phyloP scores from a whole-genome alignment of 202 grass and related monocot genomes.

The Brachypodium distachyon region DNA sequence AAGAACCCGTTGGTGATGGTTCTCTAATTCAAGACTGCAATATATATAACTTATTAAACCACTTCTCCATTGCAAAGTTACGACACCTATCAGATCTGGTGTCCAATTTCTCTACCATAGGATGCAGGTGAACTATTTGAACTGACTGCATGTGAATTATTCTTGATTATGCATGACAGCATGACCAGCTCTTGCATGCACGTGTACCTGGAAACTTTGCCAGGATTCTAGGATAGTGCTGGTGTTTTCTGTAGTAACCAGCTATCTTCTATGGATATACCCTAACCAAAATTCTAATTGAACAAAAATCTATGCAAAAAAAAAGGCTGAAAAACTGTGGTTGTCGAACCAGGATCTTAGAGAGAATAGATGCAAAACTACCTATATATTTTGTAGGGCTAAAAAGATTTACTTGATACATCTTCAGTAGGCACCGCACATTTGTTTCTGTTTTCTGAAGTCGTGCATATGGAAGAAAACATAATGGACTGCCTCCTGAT shows the following conservation, averaged over 20 bases:
- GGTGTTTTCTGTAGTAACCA: background rate
- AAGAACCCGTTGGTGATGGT: background rate
- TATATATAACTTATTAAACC: background rate
- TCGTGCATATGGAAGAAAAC: background rate
- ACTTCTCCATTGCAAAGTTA: background rate
- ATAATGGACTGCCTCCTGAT: background rate
- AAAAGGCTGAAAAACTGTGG: background rate
- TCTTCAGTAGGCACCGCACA: background rate
- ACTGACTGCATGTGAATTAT: background rate
- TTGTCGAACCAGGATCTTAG: background rate
- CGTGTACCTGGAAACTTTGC: background rate
- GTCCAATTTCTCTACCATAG: background rate
- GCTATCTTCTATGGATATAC: background rate
- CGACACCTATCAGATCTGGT: background rate
- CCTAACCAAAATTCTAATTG: background rate
- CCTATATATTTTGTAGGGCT: background rate
- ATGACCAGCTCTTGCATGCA: conserved; percentile 1
- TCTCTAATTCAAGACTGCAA: conserved; percentile 2
- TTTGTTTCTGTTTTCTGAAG: background rate
- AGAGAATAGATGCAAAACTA: background rate
- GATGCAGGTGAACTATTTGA: conserved; percentile 4
- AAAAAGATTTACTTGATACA: background rate
- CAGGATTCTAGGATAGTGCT: background rate
- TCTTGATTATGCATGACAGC: background rate
- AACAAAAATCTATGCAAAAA: background rate